Percentiles rank a stretch among this genome's conserved stretches.
phyloP scores from a whole-genome alignment of 495 filamentous ascomycete species.

The Penicillium riverlandense region DNA sequence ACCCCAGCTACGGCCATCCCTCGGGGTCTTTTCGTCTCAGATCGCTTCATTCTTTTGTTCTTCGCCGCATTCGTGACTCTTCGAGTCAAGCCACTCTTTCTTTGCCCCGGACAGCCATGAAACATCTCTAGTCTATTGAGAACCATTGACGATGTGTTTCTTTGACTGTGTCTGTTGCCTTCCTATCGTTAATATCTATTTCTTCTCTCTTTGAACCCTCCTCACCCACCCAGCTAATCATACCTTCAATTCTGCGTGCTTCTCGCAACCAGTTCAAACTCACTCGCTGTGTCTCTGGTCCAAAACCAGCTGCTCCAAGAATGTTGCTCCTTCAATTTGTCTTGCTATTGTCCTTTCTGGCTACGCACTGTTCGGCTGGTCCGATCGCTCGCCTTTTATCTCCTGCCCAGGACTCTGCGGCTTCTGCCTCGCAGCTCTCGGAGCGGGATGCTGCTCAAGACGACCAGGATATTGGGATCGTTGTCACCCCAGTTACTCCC shows the following conservation, averaged over 20 bases:
- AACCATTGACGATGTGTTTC: neutral
- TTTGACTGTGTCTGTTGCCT: neutral
- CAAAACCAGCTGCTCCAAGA: neutral
- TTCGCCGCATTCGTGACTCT: neutral
- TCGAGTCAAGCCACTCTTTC: slow-evolving; percentile 9
- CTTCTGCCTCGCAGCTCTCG: neutral
- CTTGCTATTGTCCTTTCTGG: slow-evolving; percentile 12
- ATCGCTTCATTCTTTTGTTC: slow-evolving; percentile 9
- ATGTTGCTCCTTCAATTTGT: slow-evolving; percentile 18
- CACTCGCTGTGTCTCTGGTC: too few relatives aligned
- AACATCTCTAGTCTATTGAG: neutral
- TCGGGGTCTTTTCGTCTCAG: neutral
- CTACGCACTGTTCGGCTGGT: slow-evolving; percentile 26
- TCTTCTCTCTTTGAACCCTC: too few relatives aligned
- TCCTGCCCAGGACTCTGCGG: neutral
- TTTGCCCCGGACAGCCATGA: neutral
- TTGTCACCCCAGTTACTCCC: neutral
- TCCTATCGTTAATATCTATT: too few relatives aligned
- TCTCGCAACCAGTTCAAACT: too few relatives aligned
- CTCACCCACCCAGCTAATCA: too few relatives aligned
- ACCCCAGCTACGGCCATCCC: too few relatives aligned
- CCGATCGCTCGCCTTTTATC: slow-evolving; percentile 23
- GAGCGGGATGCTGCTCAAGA: neutral
- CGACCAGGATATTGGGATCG: neutral
- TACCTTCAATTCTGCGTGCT: too few relatives aligned